Conservation (phyloP, 176 grass and related monocot species). For the Avena insularis region DNA sequence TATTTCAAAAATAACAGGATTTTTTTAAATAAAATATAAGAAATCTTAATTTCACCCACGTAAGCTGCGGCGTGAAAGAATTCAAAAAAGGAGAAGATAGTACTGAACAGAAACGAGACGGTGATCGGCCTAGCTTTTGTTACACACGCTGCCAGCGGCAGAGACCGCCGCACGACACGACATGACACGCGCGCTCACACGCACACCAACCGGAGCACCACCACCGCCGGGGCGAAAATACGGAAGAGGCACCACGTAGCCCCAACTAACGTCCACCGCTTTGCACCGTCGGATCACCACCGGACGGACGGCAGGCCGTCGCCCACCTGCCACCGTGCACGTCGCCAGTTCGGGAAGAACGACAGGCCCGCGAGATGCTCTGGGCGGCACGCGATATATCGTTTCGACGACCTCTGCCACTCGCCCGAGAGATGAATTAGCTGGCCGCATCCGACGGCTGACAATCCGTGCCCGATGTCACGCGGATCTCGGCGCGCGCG, state of each 20-base stretch:
- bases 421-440: too few species aligned
- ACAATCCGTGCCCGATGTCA: background rate
- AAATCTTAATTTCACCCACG: too few species aligned
- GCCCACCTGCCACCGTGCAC: background rate
- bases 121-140: background rate
- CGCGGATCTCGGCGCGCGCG: background rate
- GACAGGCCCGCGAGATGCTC: slow-evolving; percentile 7
- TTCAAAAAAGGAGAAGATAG: too few species aligned
- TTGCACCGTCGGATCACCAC: background rate
- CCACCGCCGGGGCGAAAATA: background rate
- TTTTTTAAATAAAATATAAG: too few species aligned
- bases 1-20: too few species aligned
- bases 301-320: background rate
- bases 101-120: background rate
- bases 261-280: background rate
- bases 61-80: too few species aligned
- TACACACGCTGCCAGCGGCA: background rate
- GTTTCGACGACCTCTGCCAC: background rate
- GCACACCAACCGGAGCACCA: slow-evolving; percentile 21
- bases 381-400: background rate
- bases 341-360: background rate
- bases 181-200: slow-evolving; percentile 22
- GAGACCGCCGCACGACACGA: background rate
- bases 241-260: slow-evolving; percentile 18
- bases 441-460: slow-evolving; percentile 33